Evolutionary conservation across 371 early-diverging fungal species (phyloP).

Genomic region (Mortierella sp.): DNA sequence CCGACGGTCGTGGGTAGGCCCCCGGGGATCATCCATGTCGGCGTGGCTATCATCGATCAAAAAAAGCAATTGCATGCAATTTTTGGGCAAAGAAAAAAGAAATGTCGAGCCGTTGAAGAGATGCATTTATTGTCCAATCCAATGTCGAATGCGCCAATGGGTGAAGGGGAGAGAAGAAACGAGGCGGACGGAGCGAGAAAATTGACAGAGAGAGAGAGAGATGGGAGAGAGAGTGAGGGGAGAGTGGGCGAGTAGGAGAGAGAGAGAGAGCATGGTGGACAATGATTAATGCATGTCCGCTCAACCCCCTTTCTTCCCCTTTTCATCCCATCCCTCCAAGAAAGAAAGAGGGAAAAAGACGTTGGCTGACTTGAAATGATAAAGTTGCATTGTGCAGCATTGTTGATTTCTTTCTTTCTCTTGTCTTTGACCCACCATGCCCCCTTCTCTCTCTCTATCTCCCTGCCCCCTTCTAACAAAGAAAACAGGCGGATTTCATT

Average conservation of each 20-base stretch:
- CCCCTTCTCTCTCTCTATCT: background rate
- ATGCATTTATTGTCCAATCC: background rate
- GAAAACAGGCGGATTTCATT: background rate
- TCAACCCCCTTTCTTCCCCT: background rate
- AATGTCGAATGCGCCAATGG: background rate
- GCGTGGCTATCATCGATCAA: too few relatives aligned
- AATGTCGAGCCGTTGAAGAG: background rate
- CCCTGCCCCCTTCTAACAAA: background rate
- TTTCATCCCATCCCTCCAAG: background rate
- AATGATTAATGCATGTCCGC: background rate
- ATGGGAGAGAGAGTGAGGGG: too few relatives aligned
- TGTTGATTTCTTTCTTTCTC: background rate
- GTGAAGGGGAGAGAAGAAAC: background rate
- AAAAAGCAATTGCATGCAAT: too few relatives aligned
- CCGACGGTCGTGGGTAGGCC: too few relatives aligned
- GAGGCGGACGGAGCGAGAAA: background rate
- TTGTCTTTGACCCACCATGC: background rate
- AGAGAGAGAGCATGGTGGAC: background rate
- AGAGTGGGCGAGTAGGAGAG: too few relatives aligned
- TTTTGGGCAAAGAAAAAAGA: too few relatives aligned
- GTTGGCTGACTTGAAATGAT: constrained; percentile 6
- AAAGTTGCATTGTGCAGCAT: constrained; percentile 8
- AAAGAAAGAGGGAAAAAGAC: background rate
- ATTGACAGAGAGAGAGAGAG: background rate
- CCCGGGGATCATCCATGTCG: too few relatives aligned